Evolutionary conservation across 495 filamentous ascomycete species (phyloP).

Genomic region (Aspergillus egyptiacus): DNA sequence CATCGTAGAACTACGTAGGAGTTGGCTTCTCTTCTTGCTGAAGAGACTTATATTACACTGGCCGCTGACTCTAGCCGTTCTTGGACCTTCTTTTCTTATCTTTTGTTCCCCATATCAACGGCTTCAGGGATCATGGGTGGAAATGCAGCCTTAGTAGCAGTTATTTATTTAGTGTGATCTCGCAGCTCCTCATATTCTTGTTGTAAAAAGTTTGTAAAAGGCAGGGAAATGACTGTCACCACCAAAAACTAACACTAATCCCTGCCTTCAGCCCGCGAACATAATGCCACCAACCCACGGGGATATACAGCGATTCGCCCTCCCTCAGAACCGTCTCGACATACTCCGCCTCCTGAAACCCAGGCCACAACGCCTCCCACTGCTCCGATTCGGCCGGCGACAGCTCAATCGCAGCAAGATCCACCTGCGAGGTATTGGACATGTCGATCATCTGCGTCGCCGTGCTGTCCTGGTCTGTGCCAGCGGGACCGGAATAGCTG

Average conservation of each 20-base stretch:
- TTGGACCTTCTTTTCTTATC: no score
- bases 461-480: constrained; percentile 6
- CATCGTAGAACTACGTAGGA: no score
- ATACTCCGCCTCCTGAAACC: constrained; percentile 56
- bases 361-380: constrained; percentile 50
- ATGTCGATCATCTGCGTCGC: constrained; percentile 61
- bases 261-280: constrained; percentile 79
- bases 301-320: constrained; percentile 87
- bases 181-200: no score
- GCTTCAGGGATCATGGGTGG: no score
- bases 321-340: constrained; percentile 72
- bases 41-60: no score
- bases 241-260: constrained; percentile 98
- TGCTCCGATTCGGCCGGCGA: constrained; percentile 42
- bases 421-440: constrained; percentile 79
- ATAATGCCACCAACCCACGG: constrained; percentile 98
- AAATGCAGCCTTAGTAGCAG: no score
- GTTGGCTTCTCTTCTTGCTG: no score
- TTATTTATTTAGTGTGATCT: no score
- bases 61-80: no score
- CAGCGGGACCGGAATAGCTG: constrained; percentile 8
- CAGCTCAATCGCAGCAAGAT: constrained; percentile 53
- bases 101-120: no score
- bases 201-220: no score
- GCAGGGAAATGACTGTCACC: constrained; percentile 46